These are phyloP conservation scores for Pichia heedii DNA, from an alignment of 805 yeast genomes.

Conservation along the genomic window DNA sequence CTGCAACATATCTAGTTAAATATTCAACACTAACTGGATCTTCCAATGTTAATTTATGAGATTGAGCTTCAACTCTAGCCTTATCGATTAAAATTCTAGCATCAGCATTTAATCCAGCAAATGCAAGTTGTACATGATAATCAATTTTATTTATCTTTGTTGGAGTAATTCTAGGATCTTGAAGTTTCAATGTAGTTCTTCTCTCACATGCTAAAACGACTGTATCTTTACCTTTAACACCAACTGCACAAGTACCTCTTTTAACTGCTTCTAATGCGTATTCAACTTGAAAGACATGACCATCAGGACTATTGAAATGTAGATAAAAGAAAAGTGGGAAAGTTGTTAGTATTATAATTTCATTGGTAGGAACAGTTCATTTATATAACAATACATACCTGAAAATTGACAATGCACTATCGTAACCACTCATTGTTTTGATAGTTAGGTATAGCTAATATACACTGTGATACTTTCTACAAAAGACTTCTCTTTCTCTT, in stretches of 20 bases:
- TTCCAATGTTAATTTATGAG: conserved; percentile 86
- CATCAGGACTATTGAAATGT: conserved; percentile 66
- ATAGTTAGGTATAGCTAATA: too few species aligned
- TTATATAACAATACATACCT: conserved; percentile 77
- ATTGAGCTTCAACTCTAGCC: conserved; percentile 95
- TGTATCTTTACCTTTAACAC: conserved; percentile 80
- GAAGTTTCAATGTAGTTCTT: conserved; percentile 88
- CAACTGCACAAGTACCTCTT: conserved; percentile 97
- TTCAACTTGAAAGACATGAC: conserved; percentile 98
- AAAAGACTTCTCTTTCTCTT: too few species aligned
- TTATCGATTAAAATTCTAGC: conserved; percentile 90
- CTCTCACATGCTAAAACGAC: conserved; percentile 96
- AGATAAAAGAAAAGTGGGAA: neutral
- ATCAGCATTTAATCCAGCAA: conserved; percentile 98
- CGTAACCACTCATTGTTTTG: conserved; percentile 91
- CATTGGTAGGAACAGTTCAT: too few species aligned
- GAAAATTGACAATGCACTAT: conserved; percentile 94
- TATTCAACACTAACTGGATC: conserved; percentile 90
- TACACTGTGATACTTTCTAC: too few species aligned
- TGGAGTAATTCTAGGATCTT: conserved; percentile 94
- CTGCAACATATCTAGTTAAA: conserved; percentile 91
- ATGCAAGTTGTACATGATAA: conserved; percentile 82
- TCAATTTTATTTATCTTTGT: conserved; percentile 88
- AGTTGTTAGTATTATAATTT: neutral
- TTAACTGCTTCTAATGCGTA: conserved; percentile 97